These are phyloP conservation scores for Coleophoma cylindrospora DNA, from an alignment of 2,329 filamentous ascomycete species.

Conservation along the genomic window DNA sequence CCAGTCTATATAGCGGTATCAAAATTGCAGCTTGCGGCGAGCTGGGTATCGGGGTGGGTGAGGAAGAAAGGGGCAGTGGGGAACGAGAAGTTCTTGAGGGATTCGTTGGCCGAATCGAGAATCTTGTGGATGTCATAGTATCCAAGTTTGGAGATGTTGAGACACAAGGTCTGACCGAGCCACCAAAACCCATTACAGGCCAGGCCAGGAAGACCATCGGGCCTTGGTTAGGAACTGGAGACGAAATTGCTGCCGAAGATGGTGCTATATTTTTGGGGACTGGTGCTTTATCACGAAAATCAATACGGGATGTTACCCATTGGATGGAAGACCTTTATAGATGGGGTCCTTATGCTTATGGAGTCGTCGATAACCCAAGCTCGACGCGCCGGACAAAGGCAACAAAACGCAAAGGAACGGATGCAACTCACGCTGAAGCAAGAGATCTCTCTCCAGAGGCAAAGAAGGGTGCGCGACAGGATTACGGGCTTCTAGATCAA, in stretches of 20 bases:
- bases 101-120: conserved; percentile 73
- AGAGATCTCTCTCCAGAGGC: conserved; percentile 9
- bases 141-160: conserved; percentile 66
- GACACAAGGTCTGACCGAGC: conserved; percentile 21
- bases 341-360: conserved; percentile 81
- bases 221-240: conserved; percentile 70
- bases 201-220: conserved; percentile 23
- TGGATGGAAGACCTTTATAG: conserved; percentile 89
- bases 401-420: conserved; percentile 32
- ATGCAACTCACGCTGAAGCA: conserved; percentile 7
- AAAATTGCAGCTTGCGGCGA: conserved; percentile 89
- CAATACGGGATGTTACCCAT: conserved; percentile 66
- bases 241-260: conserved; percentile 65
- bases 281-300: conserved; percentile 66
- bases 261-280: conserved; percentile 83
- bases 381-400: conserved; percentile 46
- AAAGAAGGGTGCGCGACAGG: conserved; percentile 8
- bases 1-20: conserved; percentile 74
- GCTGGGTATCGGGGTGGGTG: conserved; percentile 88
- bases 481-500: conserved; percentile 4
- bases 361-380: conserved; percentile 72
- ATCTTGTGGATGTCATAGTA: conserved; percentile 82
- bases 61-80: conserved; percentile 90
- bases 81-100: conserved; percentile 91
- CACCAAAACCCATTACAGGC: conserved; percentile 12